Evolutionary conservation across 2,329 filamentous ascomycete species (phyloP).

Genomic region (Dothideomycetidae sp.): DNA sequence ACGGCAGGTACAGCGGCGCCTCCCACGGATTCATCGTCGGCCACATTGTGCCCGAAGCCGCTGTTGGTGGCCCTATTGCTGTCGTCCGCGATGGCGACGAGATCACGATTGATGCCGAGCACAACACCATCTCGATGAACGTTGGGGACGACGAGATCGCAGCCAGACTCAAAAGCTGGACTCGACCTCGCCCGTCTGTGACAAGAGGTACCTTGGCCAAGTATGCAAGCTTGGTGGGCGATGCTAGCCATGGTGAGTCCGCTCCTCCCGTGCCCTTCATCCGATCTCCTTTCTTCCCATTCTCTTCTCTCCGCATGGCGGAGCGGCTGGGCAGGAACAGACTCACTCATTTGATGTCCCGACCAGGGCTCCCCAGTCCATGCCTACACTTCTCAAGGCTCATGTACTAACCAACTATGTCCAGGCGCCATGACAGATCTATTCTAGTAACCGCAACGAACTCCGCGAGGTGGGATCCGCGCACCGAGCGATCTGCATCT

Average conservation of each 20-base stretch:
- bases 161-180: constrained; percentile 51
- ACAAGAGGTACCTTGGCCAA: constrained; percentile 78
- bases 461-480: too few species aligned
- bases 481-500: too few species aligned
- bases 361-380: too few species aligned
- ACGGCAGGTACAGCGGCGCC: constrained; percentile 65
- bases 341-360: too few species aligned
- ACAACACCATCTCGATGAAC: constrained; percentile 57
- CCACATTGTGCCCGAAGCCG: constrained; percentile 76
- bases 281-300: too few species aligned
- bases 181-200: constrained; percentile 53
- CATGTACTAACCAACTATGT: constrained; percentile 1
- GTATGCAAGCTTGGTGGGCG: constrained; percentile 74
- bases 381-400: too few species aligned
- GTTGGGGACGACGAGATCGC: constrained; percentile 58
- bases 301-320: too few species aligned
- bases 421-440: constrained; percentile 61
- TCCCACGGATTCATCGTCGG: constrained; percentile 79
- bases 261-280: too few species aligned
- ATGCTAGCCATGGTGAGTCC: constrained; percentile 64
- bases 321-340: too few species aligned
- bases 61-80: constrained; percentile 72
- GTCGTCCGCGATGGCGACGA: constrained; percentile 68
- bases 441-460: constrained; percentile 37
- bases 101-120: constrained; percentile 69